Evolutionary conservation across 257 asterid species (phyloP), one percentile per base, ranked within the genome.

Genomic region (Gentiana macrophylla): DNA sequence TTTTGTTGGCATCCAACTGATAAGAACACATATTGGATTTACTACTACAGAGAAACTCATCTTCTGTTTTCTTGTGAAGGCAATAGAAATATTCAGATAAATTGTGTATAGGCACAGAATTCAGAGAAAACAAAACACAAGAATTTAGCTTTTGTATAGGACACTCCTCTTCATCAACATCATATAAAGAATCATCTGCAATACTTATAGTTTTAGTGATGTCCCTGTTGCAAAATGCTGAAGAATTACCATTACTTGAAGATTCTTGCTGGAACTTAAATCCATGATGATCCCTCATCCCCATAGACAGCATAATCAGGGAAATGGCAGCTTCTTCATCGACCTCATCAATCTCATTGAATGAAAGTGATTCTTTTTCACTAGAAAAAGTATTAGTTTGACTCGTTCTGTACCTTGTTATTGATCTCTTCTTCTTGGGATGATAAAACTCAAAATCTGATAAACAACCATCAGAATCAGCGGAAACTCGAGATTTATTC

Each of bases 261-360:
- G 54, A 62, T 67, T 63, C 79, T 6, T 52, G 9, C 47, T 49
- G 56, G 0, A 65, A 53, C 10, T 51, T 47, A 38, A 54, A 56
- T 55, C 57, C 68, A 12, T 24, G 51, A 67, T 60, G 71, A 45
- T 70, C 56, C 38, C 50, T 53, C 13, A 71, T 74, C 41, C 87
- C 93, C 72, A 44, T 68, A 0, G 95, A 84, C n/a, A 87, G 80
- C 94, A 83, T 73, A 56, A 91, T 64, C 86, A 88, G 72, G 69
- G 79, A 67, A 59, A 49, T 34, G 8, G 94, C 98, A 13, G 78
- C 93, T 44, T 80, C 75, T 57, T 69, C 74, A 7, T 41, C 46
- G 6, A 50, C 74, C 44, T 74, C 83, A 37, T 63, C 84, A 67
- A 60, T 12, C 56, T 77, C 91, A 52, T 57, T 57, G 59, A 58